Percentiles rank a stretch among this genome's conserved stretches.
Evolutionary conservation across 2,329 filamentous ascomycete species (phyloP).

Genomic region (Calonectria crousiana): DNA sequence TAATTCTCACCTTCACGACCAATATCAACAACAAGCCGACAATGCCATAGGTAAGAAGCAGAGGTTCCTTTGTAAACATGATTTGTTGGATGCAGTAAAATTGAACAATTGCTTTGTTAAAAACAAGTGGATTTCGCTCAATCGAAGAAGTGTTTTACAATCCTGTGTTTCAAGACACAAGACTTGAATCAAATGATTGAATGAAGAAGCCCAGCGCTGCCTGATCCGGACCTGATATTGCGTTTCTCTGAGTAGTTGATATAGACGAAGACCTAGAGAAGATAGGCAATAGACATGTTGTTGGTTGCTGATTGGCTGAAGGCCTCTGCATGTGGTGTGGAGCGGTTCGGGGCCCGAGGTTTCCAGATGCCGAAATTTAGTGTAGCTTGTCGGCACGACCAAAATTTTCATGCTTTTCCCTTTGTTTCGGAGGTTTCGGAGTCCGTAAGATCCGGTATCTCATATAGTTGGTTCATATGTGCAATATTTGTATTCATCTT

Average conservation of each 20-base stretch:
- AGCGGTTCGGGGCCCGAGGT: background rate
- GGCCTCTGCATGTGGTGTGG: background rate
- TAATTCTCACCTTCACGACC: background rate
- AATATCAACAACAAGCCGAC: background rate
- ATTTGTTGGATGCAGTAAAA: background rate
- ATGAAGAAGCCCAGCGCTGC: background rate
- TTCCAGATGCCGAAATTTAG: background rate
- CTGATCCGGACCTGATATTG: background rate
- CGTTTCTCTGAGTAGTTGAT: background rate
- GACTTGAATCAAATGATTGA: background rate
- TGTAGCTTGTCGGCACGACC: background rate
- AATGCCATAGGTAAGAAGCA: background rate
- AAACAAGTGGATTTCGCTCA: background rate
- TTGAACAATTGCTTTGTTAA: background rate
- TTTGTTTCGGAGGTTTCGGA: background rate
- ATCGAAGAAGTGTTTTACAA: background rate
- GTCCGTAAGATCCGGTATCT: background rate
- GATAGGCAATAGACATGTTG: background rate
- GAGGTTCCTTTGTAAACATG: background rate
- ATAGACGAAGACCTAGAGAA: background rate
- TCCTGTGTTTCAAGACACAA: background rate
- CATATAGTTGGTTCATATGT: background rate
- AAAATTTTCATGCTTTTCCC: background rate
- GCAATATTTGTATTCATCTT: background rate
- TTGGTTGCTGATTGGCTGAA: background rate